Conservation (phyloP, 179 eudicot genomes). For the Kewa caespitosa region DNA sequence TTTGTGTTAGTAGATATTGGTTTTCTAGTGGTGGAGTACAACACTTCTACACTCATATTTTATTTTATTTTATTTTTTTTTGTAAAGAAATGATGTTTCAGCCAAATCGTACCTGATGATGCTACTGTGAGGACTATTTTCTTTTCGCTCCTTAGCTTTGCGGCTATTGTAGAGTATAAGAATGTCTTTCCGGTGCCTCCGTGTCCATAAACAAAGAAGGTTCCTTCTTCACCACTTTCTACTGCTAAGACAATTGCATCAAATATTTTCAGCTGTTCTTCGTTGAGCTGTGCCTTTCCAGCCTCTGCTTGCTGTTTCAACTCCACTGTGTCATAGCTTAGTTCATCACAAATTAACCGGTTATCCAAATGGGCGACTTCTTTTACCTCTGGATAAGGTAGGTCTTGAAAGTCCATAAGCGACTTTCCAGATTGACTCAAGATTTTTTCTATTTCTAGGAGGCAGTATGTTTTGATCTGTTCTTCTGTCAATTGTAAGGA, state of each 20-base stretch:
- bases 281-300: neutral
- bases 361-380: neutral
- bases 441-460: neutral
- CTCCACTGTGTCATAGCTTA: too few species aligned
- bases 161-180: neutral
- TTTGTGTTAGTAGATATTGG: too few species aligned
- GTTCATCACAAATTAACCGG: neutral
- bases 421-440: neutral
- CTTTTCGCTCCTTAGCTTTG: neutral
- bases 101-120: conserved; percentile 6
- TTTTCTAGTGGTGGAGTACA: too few species aligned
- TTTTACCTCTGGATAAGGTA: neutral
- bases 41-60: too few species aligned
- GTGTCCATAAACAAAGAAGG: neutral
- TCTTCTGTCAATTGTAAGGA: neutral
- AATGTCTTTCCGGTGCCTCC: conserved; percentile 17
- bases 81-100: too few species aligned
- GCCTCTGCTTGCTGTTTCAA: too few species aligned
- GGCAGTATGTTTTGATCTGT: neutral
- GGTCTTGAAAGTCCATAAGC: neutral
- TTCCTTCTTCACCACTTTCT: neutral
- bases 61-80: too few species aligned
- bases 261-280: neutral
- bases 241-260: neutral
- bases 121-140: conserved; percentile 9